phyloP scores from a whole-genome alignment of 2,329 filamentous ascomycete species.

The Penicillium vulpinum region DNA sequence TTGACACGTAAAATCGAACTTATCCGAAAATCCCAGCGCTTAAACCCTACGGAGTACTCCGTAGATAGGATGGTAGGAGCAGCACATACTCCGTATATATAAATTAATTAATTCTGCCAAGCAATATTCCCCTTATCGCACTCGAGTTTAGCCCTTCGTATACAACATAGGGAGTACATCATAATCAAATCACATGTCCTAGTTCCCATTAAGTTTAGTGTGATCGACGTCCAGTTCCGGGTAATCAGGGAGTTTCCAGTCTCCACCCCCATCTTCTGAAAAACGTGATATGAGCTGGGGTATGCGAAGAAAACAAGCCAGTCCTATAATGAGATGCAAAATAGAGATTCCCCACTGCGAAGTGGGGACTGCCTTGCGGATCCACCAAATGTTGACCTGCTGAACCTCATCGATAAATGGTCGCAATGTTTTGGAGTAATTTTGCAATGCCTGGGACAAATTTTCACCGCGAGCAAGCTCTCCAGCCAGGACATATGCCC shows the following conservation, averaged over 20 bases:
- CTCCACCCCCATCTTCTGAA: conserved; percentile 17
- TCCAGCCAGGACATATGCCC: conserved; percentile 59
- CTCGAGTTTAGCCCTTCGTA: too few relatives aligned
- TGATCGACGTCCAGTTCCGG: conserved; percentile 4
- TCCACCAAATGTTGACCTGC: conserved; percentile 12
- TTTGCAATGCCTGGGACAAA: conserved; percentile 19
- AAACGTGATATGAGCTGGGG: conserved; percentile 19
- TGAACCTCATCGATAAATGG: conserved; percentile 27
- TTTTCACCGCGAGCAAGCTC: conserved; percentile 37
- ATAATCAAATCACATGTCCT: background rate
- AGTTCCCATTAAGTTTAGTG: background rate
- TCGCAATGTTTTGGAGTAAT: conserved; percentile 25
- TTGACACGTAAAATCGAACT: background rate
- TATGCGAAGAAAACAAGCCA: conserved; percentile 18
- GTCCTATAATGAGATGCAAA: conserved; percentile 14
- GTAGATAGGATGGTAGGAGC: background rate
- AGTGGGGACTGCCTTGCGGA: conserved; percentile 18
- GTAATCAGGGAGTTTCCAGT: conserved; percentile 26
- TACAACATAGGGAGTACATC: too few relatives aligned
- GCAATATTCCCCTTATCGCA: background rate
- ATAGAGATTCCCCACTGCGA: conserved; percentile 22
- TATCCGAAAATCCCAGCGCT: background rate
- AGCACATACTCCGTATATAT: background rate
- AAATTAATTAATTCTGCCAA: background rate
- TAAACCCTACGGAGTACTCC: background rate